A percentile compares a stretch with the other conserved stretches of the same genome.
These are phyloP conservation scores for Daldinia childiae DNA, from an alignment of 495 filamentous ascomycete genomes.

Conservation along the genomic window DNA sequence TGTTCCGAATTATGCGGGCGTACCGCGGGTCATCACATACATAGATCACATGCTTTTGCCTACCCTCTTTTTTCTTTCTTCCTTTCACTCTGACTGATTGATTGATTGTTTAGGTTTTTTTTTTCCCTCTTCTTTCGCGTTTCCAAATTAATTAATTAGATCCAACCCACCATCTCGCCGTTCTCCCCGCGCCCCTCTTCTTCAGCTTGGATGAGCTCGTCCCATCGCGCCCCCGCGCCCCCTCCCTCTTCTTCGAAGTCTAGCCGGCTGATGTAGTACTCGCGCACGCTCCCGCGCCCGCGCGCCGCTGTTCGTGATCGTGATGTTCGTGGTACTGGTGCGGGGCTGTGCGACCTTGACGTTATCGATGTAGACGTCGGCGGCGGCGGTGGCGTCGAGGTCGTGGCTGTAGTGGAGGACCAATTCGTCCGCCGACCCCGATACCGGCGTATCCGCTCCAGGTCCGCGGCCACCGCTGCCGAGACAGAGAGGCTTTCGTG, in stretches of 20 bases:
- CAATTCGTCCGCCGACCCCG: slow-evolving; percentile 16
- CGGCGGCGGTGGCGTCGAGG: not conserved
- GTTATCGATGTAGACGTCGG: not conserved
- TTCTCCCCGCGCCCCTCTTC: not conserved
- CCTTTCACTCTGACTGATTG: not conserved
- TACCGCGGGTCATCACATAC: not conserved
- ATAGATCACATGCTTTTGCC: not conserved
- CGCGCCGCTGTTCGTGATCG: not conserved
- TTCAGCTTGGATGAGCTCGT: not conserved
- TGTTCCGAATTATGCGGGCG: not conserved
- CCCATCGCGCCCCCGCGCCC: slow-evolving; percentile 1
- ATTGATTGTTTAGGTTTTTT: not conserved
- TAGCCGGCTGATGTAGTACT: slow-evolving; percentile 30
- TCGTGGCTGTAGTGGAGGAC: slow-evolving; percentile 1
- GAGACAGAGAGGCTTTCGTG: not conserved
- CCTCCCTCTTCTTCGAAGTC: slow-evolving; percentile 22
- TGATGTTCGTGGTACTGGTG: not conserved
- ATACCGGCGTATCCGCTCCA: slow-evolving; percentile 34
- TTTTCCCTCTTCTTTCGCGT: not conserved
- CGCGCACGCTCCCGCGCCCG: not conserved
- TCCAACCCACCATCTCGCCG: slow-evolving; percentile 9
- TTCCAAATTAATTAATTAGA: slow-evolving; percentile 9
- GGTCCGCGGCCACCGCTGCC: slow-evolving; percentile 26
- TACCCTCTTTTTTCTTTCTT: not conserved
- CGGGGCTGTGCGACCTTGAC: not conserved